Base-by-base conservation (phyloP, 169 alveolate species). In the Plasmodium yoelii region DNA sequence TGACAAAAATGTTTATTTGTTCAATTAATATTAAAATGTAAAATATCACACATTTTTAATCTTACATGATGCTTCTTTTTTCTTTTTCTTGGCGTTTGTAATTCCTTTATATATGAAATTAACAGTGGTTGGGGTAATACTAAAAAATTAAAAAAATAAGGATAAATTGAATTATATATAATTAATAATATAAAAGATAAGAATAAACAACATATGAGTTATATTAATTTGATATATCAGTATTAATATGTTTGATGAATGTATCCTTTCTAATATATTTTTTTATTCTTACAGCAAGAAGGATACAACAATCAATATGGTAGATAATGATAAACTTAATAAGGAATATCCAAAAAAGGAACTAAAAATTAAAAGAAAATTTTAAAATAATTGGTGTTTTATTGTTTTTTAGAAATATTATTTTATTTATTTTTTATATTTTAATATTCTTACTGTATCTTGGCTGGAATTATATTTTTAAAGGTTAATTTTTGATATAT, bases 31-130 rank as follows among this genome's bases (percentile, higher is more conserved):
- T 39, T 34, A 34, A 34, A 34, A 34, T 34, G 9, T 34, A 73
- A 34, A 39, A 39, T 55, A n/a, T 47, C 24, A 8, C 18, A 71
- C 22, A 71, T 71, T 18, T 60, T 75, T 15, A 10, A 15, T 46
- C 57, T 77, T 49, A 77, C 88, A 12, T 63, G 72, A 6, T 6
- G 88, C 88, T 46, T 77, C 88, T 59, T 61, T 73, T 44, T 53
- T 77, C 55, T 63, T 77, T 64, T 77, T 77, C 77, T 77, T 77
- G 9, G 80, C 88, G 44, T 49, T 63, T 46, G 49, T 64, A 57
- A 77, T 15, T 77, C 88, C 88, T 67, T 63, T 49, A 26, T 77
- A 77, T 10, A 34, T 47, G 72, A 74, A 47, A 63, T 69, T 77
- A 22, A 70, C 8, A 46, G 53, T 26, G 64, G 88, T 13, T 56